phyloP scores from a whole-genome alignment of 2,329 filamentous ascomycete genomes.

The Pseudogymnoascus sp. region DNA sequence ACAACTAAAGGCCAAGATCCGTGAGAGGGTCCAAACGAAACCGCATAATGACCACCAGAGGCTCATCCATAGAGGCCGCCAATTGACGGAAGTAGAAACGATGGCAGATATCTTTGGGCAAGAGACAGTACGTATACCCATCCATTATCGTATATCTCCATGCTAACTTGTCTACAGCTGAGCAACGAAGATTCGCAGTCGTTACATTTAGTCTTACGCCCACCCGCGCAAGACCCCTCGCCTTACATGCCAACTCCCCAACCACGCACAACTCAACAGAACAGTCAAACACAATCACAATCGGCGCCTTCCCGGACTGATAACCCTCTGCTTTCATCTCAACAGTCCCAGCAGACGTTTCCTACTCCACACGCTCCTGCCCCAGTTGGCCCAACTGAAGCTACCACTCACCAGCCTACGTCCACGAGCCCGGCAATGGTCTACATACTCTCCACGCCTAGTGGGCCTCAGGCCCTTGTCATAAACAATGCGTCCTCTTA shows the following conservation, averaged over 20 bases:
- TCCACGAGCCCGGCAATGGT: conserved; percentile 38
- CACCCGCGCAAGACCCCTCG: conserved; percentile 16
- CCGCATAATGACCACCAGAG: conserved; percentile 48
- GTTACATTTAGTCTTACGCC: conserved; percentile 45
- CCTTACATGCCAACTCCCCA: background rate
- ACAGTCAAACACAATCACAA: background rate
- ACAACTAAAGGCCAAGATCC: conserved; percentile 51
- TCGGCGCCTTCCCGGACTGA: background rate
- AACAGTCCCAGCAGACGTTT: background rate
- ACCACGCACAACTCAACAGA: background rate
- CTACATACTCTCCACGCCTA: conserved; percentile 53
- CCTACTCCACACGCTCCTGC: conserved; percentile 15
- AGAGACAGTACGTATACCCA: conserved; percentile 37
- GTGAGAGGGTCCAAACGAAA: conserved; percentile 36
- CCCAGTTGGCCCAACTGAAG: conserved; percentile 14
- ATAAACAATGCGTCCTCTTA: conserved; percentile 46
- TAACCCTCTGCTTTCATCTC: background rate
- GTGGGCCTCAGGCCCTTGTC: conserved; percentile 49
- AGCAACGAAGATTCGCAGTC: conserved; percentile 40
- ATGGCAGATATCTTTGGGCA: conserved; percentile 49
- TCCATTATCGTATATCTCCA: background rate
- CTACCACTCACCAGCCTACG: conserved; percentile 13
- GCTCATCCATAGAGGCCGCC: conserved; percentile 51
- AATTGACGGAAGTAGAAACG: conserved; percentile 46
- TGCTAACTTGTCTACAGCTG: conserved; percentile 31